Conservation (phyloP, 768 basidiomycete genomes). For the Pluteus cervinus region DNA sequence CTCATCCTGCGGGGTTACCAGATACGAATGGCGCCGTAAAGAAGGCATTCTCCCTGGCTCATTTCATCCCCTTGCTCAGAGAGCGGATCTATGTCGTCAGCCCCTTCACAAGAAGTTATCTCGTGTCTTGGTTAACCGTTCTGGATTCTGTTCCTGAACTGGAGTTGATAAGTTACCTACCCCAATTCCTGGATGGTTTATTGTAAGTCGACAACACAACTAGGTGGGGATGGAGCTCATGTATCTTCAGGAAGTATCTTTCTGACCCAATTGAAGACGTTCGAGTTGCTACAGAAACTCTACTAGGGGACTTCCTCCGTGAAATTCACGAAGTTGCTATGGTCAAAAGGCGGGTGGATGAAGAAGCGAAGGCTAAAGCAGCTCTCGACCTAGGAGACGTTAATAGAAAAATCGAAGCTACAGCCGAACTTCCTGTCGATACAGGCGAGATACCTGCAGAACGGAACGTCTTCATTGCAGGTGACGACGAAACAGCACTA, state of each 20-base stretch:
- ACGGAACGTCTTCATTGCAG: slow-evolving; percentile 49
- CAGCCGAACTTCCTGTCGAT: no score
- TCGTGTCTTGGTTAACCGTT: slow-evolving; percentile 96
- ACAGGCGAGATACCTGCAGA: no score
- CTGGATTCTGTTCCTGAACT: slow-evolving; percentile 95
- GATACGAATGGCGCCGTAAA: slow-evolving; percentile 29
- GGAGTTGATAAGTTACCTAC: slow-evolving; percentile 90
- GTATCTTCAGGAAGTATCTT: slow-evolving; percentile 71
- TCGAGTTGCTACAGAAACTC: slow-evolving; percentile 81
- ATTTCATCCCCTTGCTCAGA: slow-evolving; percentile 89
- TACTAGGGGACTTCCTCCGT: slow-evolving; percentile 83
- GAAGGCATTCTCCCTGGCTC: slow-evolving; percentile 89
- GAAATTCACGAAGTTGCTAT: slow-evolving; percentile 85
- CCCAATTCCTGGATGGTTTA: slow-evolving; percentile 91
- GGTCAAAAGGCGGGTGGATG: slow-evolving; percentile 62
- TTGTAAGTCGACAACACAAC: slow-evolving; percentile 54
- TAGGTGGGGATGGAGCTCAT: slow-evolving; percentile 5
- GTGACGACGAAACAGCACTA: slow-evolving; percentile 39
- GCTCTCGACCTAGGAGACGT: slow-evolving; percentile 31
- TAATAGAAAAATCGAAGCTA: no score
- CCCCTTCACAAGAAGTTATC: slow-evolving; percentile 91
- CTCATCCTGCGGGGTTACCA: slow-evolving; percentile 47
- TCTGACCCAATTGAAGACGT: slow-evolving; percentile 95
- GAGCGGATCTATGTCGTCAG: slow-evolving; percentile 94
- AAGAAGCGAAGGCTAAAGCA: slow-evolving; percentile 39